Evolutionary conservation across 208 protist species (phyloP).

Genomic region (Trypanosoma boissoni): DNA sequence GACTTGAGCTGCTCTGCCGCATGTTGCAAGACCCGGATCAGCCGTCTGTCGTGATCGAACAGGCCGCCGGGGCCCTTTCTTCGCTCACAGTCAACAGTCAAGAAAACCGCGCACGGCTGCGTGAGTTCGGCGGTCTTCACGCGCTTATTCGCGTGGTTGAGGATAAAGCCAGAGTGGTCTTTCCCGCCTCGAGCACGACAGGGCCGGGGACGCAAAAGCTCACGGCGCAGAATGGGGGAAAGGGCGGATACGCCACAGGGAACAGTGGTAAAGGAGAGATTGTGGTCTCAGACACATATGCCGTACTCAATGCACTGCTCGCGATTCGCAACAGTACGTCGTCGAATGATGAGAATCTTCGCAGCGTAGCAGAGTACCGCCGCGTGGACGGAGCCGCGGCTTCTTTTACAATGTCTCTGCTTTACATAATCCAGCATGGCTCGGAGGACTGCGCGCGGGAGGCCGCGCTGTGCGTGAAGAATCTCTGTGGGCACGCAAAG

Average conservation of each 20-base stretch:
- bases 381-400: slow-evolving; percentile 1
- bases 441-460: slow-evolving; percentile 87
- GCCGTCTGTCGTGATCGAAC: slow-evolving; percentile 80
- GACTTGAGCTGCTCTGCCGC: slow-evolving; percentile 80
- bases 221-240: neutral
- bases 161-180: slow-evolving; percentile 57
- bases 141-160: slow-evolving; percentile 63
- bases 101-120: slow-evolving; percentile 80
- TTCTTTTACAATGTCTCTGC: slow-evolving; percentile 56
- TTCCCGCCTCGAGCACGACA: no score
- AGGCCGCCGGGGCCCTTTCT: slow-evolving; percentile 84
- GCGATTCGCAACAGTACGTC: slow-evolving; percentile 80
- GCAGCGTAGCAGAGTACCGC: slow-evolving; percentile 36
- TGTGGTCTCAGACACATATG: slow-evolving; percentile 50
- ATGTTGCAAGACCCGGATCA: slow-evolving; percentile 60
- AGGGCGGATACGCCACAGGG: neutral
- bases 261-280: slow-evolving; percentile 22
- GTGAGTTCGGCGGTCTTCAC: slow-evolving; percentile 68
- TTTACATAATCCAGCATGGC: slow-evolving; percentile 72
- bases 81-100: slow-evolving; percentile 83
- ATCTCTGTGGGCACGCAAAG: slow-evolving; percentile 57
- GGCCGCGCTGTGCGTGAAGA: slow-evolving; percentile 82
- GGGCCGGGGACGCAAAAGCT: no score
- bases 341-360: slow-evolving; percentile 64
- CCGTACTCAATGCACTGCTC: slow-evolving; percentile 77